Base-by-base conservation (phyloP, 768 basidiomycete genomes). In the Lentinula edodes region DNA sequence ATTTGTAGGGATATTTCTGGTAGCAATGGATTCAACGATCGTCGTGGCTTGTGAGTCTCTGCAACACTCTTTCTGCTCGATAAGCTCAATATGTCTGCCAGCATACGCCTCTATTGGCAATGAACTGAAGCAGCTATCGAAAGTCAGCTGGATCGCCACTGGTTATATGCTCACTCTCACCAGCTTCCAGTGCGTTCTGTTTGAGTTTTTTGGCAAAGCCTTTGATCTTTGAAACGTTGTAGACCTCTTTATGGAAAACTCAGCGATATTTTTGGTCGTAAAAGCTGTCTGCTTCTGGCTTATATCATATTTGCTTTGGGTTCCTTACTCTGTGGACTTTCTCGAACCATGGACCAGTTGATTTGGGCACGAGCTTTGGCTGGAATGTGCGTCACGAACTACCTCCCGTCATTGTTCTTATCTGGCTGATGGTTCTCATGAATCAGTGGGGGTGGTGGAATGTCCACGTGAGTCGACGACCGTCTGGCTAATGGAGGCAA, bases 71-170 rank as follows among this genome's bases (percentile, higher is more conserved):
- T 38, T 38, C 3, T 8, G n/a, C 13, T n/a, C n/a, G 2, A 38
- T 57, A 9, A 3, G 15, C n/a, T 34, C n/a, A 59, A 9, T 23
- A 53, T 16, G 16, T 9, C 12, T 36, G 2, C 35, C 32, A 59
- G 58, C 58, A 6, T 83, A 82, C 63, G 81, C 83, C 9, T 72
- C 80, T 0, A 85, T 85, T 60, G 83, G 83, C 28, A 83, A 79
- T 66, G 84, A 87, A 64, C 71, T 88, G 5, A 78, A 85, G 6
- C 79, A 84, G 67, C 76, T 88, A 3, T 83, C 87, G 63, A 86
- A 81, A 60, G 85, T 85, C 0, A 85, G 84, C 63, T 88, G 85
- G 85, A 83, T 88, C 34, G 82, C 84, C 3, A 87, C 85, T 0
- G 80, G 81, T 0, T 87, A 87, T 66, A 78, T 88, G 73, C 68